Conservation (phyloP, 768 basidiomycete species). For the Rubroboletus pulcherrimus region DNA sequence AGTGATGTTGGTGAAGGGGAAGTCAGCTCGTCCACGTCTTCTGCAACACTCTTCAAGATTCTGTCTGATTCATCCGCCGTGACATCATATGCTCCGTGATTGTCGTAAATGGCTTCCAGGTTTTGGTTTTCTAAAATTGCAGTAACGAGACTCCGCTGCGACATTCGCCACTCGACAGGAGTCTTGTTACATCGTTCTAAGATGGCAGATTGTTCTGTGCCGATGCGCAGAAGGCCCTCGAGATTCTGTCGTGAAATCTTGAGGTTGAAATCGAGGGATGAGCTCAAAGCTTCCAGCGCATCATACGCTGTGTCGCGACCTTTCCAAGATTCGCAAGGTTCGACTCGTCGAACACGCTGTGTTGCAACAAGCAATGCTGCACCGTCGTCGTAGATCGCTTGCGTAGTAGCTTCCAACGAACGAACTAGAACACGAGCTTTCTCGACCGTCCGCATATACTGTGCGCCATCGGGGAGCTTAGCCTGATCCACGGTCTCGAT, state of each 20-base stretch:
- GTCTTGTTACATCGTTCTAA: slow-evolving; percentile 37
- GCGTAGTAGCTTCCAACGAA: slow-evolving; percentile 44
- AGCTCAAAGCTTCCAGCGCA: slow-evolving; percentile 26
- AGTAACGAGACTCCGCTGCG: slow-evolving; percentile 36
- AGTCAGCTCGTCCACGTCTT: background rate
- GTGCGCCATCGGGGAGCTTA: slow-evolving; percentile 32
- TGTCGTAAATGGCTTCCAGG: slow-evolving; percentile 15
- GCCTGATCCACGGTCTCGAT: slow-evolving; percentile 39
- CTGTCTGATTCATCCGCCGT: slow-evolving; percentile 10
- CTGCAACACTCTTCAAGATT: slow-evolving; percentile 7
- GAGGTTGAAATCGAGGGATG: slow-evolving; percentile 34
- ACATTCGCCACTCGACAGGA: slow-evolving; percentile 45
- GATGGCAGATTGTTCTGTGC: slow-evolving; percentile 39
- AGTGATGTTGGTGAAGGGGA: slow-evolving; percentile 1
- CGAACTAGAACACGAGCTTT: slow-evolving; percentile 46
- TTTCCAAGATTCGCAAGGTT: slow-evolving; percentile 23
- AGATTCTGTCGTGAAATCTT: slow-evolving; percentile 36
- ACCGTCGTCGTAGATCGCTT: slow-evolving; percentile 50
- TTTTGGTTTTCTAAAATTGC: slow-evolving; percentile 24
- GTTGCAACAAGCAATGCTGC: slow-evolving; percentile 37
- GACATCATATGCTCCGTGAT: slow-evolving; percentile 6
- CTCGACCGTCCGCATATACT: slow-evolving; percentile 41
- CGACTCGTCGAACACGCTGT: slow-evolving; percentile 32
- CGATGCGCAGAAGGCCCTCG: slow-evolving; percentile 36
- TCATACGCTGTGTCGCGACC: slow-evolving; percentile 25